A percentile compares a stretch with the other conserved stretches of the same genome.
phyloP scores from a whole-genome alignment of 2,329 filamentous ascomycete genomes.

The Tolypocladium paradoxum region DNA sequence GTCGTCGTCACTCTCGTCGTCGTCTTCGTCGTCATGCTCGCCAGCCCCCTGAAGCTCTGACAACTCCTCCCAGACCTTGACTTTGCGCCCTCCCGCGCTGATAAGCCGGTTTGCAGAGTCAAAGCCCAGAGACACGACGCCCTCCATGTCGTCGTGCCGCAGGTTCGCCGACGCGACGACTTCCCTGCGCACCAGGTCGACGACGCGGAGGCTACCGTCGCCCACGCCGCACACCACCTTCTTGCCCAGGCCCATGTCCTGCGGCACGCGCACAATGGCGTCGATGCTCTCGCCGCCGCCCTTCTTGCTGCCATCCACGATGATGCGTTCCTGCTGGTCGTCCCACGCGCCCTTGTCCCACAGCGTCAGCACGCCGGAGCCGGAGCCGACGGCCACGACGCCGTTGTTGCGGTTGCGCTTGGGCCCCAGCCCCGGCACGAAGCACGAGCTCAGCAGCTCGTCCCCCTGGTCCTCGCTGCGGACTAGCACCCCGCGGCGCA shows the following conservation, averaged over 20 bases:
- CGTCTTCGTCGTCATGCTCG: conserved; percentile 36
- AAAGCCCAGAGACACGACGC: conserved; percentile 71
- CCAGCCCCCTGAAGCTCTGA: conserved; percentile 36
- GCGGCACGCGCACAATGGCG: conserved; percentile 60
- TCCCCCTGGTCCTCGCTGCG: conserved; percentile 93
- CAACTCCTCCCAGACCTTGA: conserved; percentile 90
- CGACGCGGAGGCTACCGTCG: conserved; percentile 68
- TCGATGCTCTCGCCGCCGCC: conserved; percentile 70
- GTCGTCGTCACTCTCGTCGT: conserved; percentile 33
- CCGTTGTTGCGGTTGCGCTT: conserved; percentile 57
- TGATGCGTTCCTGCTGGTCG: conserved; percentile 83
- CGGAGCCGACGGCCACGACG: conserved; percentile 64
- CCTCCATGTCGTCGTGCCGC: conserved; percentile 76
- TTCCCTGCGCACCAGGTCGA: conserved; percentile 64
- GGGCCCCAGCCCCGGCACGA: conserved; percentile 66
- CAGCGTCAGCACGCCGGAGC: conserved; percentile 72
- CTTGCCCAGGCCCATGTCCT: conserved; percentile 58
- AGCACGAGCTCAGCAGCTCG: conserved; percentile 72
- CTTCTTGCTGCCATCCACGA: conserved; percentile 50
- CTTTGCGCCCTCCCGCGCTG: conserved; percentile 70
- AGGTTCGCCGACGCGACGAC: conserved; percentile 51
- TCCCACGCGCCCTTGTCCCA: conserved; percentile 96
- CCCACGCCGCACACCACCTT: conserved; percentile 72
- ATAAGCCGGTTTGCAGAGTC: conserved; percentile 82
- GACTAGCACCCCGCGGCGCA: conserved; percentile 75